These are phyloP conservation scores for Clonostachys rhizophaga DNA, from an alignment of 2,329 filamentous ascomycete species.

Conservation along the genomic window DNA sequence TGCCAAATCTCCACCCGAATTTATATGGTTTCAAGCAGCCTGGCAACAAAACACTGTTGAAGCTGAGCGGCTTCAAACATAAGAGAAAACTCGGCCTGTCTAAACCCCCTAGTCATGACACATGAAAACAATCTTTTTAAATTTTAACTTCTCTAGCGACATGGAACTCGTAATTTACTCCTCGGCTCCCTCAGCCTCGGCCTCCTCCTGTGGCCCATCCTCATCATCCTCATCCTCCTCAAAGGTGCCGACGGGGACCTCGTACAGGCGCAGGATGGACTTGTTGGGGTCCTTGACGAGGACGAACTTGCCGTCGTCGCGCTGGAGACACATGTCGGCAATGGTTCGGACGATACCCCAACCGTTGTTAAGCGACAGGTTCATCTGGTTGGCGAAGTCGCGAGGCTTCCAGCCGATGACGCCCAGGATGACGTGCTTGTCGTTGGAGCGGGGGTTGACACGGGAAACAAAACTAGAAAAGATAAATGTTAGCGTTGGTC, in stretches of 20 bases:
- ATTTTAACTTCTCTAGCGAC: not conserved
- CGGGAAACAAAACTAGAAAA: conserved; percentile 82
- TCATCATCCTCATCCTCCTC: conserved; percentile 60
- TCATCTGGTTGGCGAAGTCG: conserved; percentile 98
- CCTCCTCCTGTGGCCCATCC: conserved; percentile 46
- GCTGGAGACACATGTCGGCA: conserved; percentile 84
- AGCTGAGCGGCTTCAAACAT: too few relatives aligned
- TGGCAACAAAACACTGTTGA: too few relatives aligned
- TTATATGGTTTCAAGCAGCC: too few relatives aligned
- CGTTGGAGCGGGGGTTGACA: conserved; percentile 84
- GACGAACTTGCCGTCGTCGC: conserved; percentile 75
- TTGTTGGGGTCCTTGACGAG: conserved; percentile 94
- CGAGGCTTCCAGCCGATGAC: conserved; percentile 97
- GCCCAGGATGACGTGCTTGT: conserved; percentile 91
- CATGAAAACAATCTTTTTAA: not conserved
- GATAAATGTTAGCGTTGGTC: conserved; percentile 19
- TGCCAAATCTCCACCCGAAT: too few relatives aligned
- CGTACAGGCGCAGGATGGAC: conserved; percentile 87
- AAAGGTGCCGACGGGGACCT: conserved; percentile 81
- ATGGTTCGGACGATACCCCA: conserved; percentile 99
- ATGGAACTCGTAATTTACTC: not conserved
- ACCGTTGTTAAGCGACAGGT: conserved; percentile 91
- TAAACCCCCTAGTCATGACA: too few relatives aligned
- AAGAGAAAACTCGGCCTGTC: too few relatives aligned
- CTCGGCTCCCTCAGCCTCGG: conserved; percentile 17